Evolutionary conservation across 148 eudicot species (phyloP), one percentile per base, ranked within the genome.

Genomic region (Nepenthes mirabilis): DNA sequence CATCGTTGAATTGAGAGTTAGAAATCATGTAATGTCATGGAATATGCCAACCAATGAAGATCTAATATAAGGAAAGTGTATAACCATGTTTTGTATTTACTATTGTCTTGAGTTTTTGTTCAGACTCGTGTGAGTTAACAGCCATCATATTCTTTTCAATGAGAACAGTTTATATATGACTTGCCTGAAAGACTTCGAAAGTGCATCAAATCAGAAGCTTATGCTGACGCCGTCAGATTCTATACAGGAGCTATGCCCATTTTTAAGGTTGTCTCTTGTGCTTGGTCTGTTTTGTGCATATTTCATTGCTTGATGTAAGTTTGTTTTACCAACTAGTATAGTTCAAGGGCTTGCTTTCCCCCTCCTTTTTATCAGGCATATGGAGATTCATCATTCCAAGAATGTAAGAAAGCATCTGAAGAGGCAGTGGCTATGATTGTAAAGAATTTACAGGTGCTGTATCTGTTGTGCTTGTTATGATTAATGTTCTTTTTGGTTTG

Each of bases 161-260:
- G 23, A 78, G 95, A 73, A 71, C 95, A 93, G 99, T 93, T 93
- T 75, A 93, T 93, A 74, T 93, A 89, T 72, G 99, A 93, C 78
- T 76, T 93, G 62, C 99, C 99, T 55, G 79, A 90, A 65, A 86
- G 91, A 69, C 96, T 93, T 68, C 82, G 78, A 65, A 93, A 89
- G 77, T 93, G 99, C 75, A 84, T 89, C 56, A 93, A 86, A 73
- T 79, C 98, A 55, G 98, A 86, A 86, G 88, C 96, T 64, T 93
- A 93, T 81, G 83, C 87, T 55, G 96, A 89, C 65, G 99, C 99
- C n/a, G 97, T 93, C 69, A 89, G 79, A 72, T 93, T 77, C 50
- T 93, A 93, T 72, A 89, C 91, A 55, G 96, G 99, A 74, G 98
- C 98, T 43, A 82, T 82, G 87, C 98, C 98, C n/a, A 93, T 93